A percentile compares a stretch with the other conserved stretches of the same genome.
Evolutionary conservation across 1,284 basidiomycete genomes (phyloP).

Genomic region (Trichosporon coremiiforme): DNA sequence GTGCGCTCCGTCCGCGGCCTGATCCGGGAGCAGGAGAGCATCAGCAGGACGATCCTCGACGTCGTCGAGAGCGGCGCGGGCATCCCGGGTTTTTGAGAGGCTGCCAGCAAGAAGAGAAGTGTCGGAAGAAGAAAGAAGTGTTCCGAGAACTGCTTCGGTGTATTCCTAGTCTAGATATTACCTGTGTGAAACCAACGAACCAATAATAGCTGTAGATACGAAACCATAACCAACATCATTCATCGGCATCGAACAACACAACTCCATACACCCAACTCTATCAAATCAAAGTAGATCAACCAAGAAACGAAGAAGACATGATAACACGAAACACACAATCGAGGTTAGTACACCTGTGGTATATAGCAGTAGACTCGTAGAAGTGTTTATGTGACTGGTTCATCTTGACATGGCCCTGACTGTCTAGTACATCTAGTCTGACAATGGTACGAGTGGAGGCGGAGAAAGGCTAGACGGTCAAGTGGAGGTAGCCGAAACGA

Average conservation of each 20-base stretch:
- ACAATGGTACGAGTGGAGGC: background rate
- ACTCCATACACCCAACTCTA: background rate
- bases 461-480: background rate
- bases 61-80: slow-evolving; percentile 23
- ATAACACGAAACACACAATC: background rate
- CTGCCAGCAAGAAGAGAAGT: background rate
- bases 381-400: slow-evolving; percentile 6
- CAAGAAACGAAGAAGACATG: slow-evolving; percentile 7
- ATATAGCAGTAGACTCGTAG: slow-evolving; percentile 14
- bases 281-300: background rate
- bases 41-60: slow-evolving; percentile 25
- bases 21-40: slow-evolving; percentile 28
- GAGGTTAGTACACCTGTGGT: background rate
- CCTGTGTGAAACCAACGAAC: slow-evolving; percentile 8
- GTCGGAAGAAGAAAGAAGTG: slow-evolving; percentile 46
- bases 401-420: background rate
- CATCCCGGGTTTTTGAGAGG: slow-evolving; percentile 54
- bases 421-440: background rate
- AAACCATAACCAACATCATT: background rate
- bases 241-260: background rate
- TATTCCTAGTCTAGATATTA: slow-evolving; percentile 55
- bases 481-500: background rate
- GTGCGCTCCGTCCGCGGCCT: slow-evolving; percentile 25
- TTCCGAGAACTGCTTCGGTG: slow-evolving; percentile 55
- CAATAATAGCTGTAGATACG: slow-evolving; percentile 7